Base-by-base conservation (phyloP, 2,329 filamentous ascomycete genomes). In the Parastagonospora nodorum region DNA sequence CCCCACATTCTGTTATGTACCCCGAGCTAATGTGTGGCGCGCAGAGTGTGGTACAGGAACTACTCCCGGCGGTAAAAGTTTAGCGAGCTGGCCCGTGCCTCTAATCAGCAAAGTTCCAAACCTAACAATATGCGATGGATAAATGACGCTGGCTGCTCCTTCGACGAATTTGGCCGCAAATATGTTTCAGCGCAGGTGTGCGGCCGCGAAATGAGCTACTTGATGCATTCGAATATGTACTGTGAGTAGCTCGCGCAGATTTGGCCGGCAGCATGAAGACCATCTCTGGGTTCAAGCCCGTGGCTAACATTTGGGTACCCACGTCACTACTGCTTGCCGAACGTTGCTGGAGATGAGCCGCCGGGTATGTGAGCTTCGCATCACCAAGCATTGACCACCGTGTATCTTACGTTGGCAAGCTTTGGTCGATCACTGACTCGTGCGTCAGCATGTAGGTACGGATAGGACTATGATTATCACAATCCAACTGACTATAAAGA, bases 31-130 rank as follows among this genome's bases (percentile, higher is more conserved):
- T 37, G 35, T 16, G 35, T 16, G 15, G 35, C 15, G 15, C 35
- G 39, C n/a, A 42, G 28, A 24, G 19, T 24, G 19, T 24, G 39
- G 39, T 42, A 42, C 27, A 42, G 24, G 39, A 42, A 42, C 39
- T 30, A 42, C 28, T 29, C 30, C 39, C 39, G 39, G 39, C 28
- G 39, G 39, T 42, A 42, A 42, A 42, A 30, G 12, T 28, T 14
- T 42, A 42, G 24, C 39, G 39, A 29, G 28, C 39, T 29, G 39
- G n/a, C 14, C 24, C 8, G 27, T 42, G 30, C 14, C 14, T 16
- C 12, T 8, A 30, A 14, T 42, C n/a, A 42, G 28, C 24, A n/a
- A 15, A 28, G n/a, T 30, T 42, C 39, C 15, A 30, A 14, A 42
- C 39, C 14, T 15, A 15, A 6, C 12, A 30, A 28, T 28, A 28